These are phyloP conservation scores for Malassezia dermatis DNA, from an alignment of 1,284 basidiomycete genomes.

Conservation along the genomic window DNA sequence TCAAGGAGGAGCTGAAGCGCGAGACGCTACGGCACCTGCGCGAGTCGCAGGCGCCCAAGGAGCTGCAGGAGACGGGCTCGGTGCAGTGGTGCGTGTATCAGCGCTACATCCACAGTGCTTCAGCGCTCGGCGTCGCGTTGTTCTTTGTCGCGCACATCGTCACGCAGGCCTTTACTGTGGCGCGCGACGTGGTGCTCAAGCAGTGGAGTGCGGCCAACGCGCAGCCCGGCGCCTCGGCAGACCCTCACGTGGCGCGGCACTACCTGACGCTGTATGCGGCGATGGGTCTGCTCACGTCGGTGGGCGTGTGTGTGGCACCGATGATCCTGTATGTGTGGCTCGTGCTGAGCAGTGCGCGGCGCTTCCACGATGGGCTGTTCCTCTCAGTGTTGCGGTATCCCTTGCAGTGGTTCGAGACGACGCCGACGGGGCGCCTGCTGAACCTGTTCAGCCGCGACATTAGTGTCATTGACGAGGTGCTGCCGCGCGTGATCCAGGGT, in stretches of 20 bases:
- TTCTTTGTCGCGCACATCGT: slow-evolving; percentile 33
- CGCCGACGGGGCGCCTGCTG: slow-evolving; percentile 55
- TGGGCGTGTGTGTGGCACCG: slow-evolving; percentile 39
- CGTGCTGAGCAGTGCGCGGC: slow-evolving; percentile 32
- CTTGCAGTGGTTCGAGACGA: slow-evolving; percentile 46
- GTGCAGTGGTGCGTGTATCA: slow-evolving; percentile 41
- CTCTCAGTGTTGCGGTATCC: slow-evolving; percentile 32
- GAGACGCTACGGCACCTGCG: slow-evolving; percentile 41
- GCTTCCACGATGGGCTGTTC: slow-evolving; percentile 44
- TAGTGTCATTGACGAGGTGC: slow-evolving; percentile 66
- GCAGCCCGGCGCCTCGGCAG: slow-evolving; percentile 17
- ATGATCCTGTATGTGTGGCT: slow-evolving; percentile 43
- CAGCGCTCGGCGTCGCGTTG: slow-evolving; percentile 26
- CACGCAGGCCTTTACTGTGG: slow-evolving; percentile 36
- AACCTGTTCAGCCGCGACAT: slow-evolving; percentile 86
- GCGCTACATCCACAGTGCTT: slow-evolving; percentile 37
- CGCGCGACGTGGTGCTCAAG: slow-evolving; percentile 43
- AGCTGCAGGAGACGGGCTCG: slow-evolving; percentile 35
- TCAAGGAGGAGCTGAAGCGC: slow-evolving; percentile 31
- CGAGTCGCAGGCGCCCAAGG: slow-evolving; percentile 35
- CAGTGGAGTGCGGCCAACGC: slow-evolving; percentile 40
- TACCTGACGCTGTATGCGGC: slow-evolving; percentile 41
- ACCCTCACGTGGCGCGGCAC: slow-evolving; percentile 21
- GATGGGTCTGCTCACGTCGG: slow-evolving; percentile 29
- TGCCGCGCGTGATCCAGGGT: slow-evolving; percentile 41